Evolutionary conservation across 1,139 yeast species (phyloP).

Genomic region (Candida glucosophila): DNA sequence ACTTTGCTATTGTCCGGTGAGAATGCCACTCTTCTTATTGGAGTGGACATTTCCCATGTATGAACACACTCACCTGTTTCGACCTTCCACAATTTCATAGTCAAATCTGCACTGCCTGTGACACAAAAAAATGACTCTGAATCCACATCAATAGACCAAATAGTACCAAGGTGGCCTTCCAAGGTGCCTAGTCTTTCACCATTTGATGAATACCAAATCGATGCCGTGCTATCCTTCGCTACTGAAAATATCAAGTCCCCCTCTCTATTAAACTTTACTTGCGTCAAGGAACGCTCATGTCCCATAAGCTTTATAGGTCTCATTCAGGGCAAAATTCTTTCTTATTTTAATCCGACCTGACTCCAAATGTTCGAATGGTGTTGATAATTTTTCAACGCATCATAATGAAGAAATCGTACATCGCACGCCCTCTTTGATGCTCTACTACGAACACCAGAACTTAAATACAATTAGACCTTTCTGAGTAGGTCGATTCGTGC

Average conservation of each 20-base stretch:
- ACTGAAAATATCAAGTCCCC: conserved; percentile 92
- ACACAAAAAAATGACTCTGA: conserved; percentile 56
- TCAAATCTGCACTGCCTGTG: conserved; percentile 89
- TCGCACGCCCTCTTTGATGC: too few species aligned
- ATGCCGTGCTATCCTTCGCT: conserved; percentile 83
- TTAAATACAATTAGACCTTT: too few species aligned
- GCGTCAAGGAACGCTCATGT: conserved; percentile 82
- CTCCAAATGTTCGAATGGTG: too few species aligned
- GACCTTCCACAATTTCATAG: conserved; percentile 79
- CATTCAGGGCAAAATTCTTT: too few species aligned
- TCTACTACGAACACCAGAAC: too few species aligned
- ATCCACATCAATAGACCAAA: conserved; percentile 91
- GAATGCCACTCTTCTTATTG: conserved; percentile 86
- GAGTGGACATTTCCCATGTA: conserved; percentile 73
- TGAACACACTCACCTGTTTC: conserved; percentile 68
- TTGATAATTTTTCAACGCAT: conserved; percentile 6
- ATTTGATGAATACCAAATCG: conserved; percentile 89
- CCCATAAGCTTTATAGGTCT: conserved; percentile 59
- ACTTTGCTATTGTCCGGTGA: conserved; percentile 64
- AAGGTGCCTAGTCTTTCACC: conserved; percentile 97
- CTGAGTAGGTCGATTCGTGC: too few species aligned
- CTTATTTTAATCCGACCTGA: conserved; percentile 1
- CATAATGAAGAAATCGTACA: conserved; percentile 4
- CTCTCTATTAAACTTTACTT: conserved; percentile 88
- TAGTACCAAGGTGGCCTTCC: conserved; percentile 81